Percentiles rank a stretch among this genome's conserved stretches.
Evolutionary conservation across 768 basidiomycete genomes (phyloP).

Genomic region (Plicaturopsis crispa): DNA sequence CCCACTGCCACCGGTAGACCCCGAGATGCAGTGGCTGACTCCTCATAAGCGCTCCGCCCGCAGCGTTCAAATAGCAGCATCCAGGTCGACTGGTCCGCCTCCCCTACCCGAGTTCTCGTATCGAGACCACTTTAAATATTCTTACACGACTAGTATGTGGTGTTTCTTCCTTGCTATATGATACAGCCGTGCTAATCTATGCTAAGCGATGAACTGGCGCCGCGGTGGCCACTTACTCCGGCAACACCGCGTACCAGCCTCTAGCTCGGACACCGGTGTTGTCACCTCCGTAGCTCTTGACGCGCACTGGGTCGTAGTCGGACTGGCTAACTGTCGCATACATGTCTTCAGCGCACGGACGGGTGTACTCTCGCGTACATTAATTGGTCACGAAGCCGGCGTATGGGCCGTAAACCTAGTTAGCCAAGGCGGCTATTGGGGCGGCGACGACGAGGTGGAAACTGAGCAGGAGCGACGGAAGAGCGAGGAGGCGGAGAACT

Average conservation of each 20-base stretch:
- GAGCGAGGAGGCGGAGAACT: not conserved
- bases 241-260: constrained; percentile 44
- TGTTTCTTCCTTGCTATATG: constrained; percentile 3
- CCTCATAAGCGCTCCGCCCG: constrained; percentile 15
- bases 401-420: constrained; percentile 90
- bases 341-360: constrained; percentile 79
- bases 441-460: constrained; percentile 10
- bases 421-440: constrained; percentile 48
- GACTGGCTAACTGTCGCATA: constrained; percentile 78
- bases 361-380: constrained; percentile 68
- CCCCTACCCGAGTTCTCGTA: constrained; percentile 40
- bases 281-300: constrained; percentile 88
- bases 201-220: constrained; percentile 73
- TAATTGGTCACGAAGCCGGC: constrained; percentile 82
- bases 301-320: constrained; percentile 77
- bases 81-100: not conserved
- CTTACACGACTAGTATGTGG: constrained; percentile 61
- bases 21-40: constrained; percentile 30
- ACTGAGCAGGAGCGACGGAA: constrained; percentile 4
- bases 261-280: constrained; percentile 45
- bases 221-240: constrained; percentile 65
- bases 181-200: constrained; percentile 3
- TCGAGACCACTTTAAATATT: constrained; percentile 61
- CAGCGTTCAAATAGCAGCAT: constrained; percentile 4
- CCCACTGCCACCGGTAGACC: constrained; percentile 30